Percentiles rank a stretch among this genome's conserved stretches.
These are phyloP conservation scores for Syzygium malaccense DNA, from an alignment of 441 rosid species.

Conservation along the genomic window DNA sequence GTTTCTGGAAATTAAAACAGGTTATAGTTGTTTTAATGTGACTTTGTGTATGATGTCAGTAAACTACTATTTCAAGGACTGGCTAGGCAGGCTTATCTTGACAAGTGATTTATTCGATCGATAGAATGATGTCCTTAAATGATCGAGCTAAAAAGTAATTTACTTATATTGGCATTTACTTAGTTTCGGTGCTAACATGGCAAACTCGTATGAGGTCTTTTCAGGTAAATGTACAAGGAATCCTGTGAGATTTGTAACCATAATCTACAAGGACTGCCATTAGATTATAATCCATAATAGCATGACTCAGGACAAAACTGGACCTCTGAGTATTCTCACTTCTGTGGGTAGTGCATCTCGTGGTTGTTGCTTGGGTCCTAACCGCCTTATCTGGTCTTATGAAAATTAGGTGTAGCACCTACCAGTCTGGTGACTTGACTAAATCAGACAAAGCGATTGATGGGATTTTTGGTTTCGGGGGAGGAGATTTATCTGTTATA, in stretches of 20 bases:
- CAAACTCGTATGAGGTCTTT: not conserved
- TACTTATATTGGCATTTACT: not conserved
- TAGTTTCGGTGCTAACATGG: not conserved
- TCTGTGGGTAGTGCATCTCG: not conserved
- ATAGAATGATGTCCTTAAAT: not conserved
- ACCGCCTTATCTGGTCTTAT: constrained; percentile 2
- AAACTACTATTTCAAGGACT: not conserved
- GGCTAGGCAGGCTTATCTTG: not conserved
- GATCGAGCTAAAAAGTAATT: not conserved
- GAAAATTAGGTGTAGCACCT: constrained; percentile 60
- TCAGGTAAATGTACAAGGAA: not conserved
- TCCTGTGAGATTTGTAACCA: not conserved
- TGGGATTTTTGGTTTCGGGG: constrained; percentile 78
- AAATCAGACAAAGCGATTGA: constrained; percentile 68
- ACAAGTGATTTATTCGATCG: not conserved
- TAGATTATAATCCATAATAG: not conserved
- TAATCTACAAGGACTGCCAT: not conserved
- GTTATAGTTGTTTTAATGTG: not conserved
- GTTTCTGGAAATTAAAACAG: not conserved
- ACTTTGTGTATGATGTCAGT: not conserved
- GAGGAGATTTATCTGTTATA: constrained; percentile 50
- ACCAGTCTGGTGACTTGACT: constrained; percentile 60
- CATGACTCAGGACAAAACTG: not conserved
- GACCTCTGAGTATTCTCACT: not conserved
- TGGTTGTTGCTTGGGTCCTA: not conserved